Percentiles rank a stretch among this genome's conserved stretches.
Conservation (phyloP, 1,284 basidiomycete genomes). For the Trichosporon ovoides region DNA sequence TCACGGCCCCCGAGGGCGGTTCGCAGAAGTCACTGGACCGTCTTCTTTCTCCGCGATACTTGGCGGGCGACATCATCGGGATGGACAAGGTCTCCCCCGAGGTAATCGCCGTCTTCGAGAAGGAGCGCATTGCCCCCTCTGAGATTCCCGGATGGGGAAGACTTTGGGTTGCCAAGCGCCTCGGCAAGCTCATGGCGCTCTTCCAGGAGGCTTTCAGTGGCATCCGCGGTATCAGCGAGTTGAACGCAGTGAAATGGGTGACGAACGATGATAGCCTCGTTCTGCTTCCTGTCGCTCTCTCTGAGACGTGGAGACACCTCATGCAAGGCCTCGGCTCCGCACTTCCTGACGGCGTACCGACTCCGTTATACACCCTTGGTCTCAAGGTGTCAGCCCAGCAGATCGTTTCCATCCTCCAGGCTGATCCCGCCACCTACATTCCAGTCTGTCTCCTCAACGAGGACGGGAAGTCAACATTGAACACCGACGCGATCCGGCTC, state of each 20-base stretch:
- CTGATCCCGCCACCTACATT: slow-evolving; percentile 34
- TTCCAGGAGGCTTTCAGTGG: slow-evolving; percentile 34
- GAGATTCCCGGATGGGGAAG: slow-evolving; percentile 42
- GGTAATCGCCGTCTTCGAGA: not conserved
- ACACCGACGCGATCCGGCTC: slow-evolving; percentile 20
- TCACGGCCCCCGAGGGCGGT: slow-evolving; percentile 21
- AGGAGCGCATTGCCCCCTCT: slow-evolving; percentile 22
- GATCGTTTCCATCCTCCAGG: slow-evolving; percentile 27
- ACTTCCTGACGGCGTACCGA: slow-evolving; percentile 14
- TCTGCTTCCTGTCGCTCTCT: slow-evolving; percentile 28
- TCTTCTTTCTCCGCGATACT: slow-evolving; percentile 28
- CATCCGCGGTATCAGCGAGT: slow-evolving; percentile 28
- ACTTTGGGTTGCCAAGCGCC: slow-evolving; percentile 33
- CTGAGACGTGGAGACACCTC: slow-evolving; percentile 36
- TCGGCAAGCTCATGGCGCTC: slow-evolving; percentile 31
- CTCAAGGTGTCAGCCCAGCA: slow-evolving; percentile 23
- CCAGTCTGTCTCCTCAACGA: slow-evolving; percentile 27
- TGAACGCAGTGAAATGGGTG: slow-evolving; percentile 24
- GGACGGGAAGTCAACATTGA: slow-evolving; percentile 18
- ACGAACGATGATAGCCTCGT: slow-evolving; percentile 16
- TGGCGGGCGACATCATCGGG: slow-evolving; percentile 28
- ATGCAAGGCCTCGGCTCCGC: slow-evolving; percentile 25
- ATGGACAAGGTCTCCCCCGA: slow-evolving; percentile 18
- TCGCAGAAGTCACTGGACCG: slow-evolving; percentile 28
- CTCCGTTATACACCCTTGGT: slow-evolving; percentile 23